These are phyloP conservation scores for Remersonia thermophila DNA, from an alignment of 2,329 filamentous ascomycete species.

Conservation along the genomic window DNA sequence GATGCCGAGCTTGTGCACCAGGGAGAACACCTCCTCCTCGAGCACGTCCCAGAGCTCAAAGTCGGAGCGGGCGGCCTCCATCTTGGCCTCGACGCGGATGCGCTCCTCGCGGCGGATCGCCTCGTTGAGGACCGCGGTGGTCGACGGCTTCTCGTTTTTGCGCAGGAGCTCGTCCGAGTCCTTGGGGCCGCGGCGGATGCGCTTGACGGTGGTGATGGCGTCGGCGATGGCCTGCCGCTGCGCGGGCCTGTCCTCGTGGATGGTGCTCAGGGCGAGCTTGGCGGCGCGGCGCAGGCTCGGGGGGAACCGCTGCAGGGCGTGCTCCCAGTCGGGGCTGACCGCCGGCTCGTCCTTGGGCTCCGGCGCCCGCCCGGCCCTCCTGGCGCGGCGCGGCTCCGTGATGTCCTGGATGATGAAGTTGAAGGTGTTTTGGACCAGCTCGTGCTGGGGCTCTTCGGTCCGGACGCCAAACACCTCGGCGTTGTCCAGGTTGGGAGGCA, in stretches of 20 bases:
- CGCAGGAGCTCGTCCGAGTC: slow-evolving; percentile 15
- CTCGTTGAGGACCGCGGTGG: slow-evolving; percentile 27
- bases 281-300: slow-evolving; percentile 29
- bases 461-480: not conserved
- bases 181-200: not conserved
- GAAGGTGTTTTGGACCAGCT: slow-evolving; percentile 8
- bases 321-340: slow-evolving; percentile 21
- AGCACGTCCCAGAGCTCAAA: slow-evolving; percentile 54
- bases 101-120: slow-evolving; percentile 33
- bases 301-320: slow-evolving; percentile 29
- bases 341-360: slow-evolving; percentile 12
- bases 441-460: slow-evolving; percentile 2
- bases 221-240: no score
- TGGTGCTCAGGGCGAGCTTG: slow-evolving; percentile 25
- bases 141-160: slow-evolving; percentile 12
- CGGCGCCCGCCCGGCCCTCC: no score
- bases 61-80: slow-evolving; percentile 47
- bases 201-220: no score
- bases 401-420: slow-evolving; percentile 22
- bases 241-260: no score
- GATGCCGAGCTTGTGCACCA: slow-evolving; percentile 45
- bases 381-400: slow-evolving; percentile 7
- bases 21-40: slow-evolving; percentile 52
- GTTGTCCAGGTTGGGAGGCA: not conserved
- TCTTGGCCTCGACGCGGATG: slow-evolving; percentile 37